phyloP scores from a whole-genome alignment of 805 yeast species.

The Schwanniomyces sp. region DNA sequence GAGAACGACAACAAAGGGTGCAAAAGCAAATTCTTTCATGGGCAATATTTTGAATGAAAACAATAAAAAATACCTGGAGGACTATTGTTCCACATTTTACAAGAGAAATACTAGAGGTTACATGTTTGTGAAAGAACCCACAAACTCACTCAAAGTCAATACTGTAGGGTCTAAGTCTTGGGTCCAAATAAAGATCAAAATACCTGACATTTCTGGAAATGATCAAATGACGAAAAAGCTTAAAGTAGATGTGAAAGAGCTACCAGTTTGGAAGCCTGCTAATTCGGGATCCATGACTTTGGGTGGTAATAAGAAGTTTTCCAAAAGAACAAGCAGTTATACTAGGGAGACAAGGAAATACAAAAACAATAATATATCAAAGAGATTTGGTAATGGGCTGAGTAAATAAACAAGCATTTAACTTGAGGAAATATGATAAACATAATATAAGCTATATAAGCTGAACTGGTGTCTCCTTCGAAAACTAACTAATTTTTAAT shows the following conservation, averaged over 20 bases:
- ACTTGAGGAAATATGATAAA: no score
- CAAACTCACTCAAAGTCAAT: conserved; percentile 25
- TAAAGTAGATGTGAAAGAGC: conserved; percentile 23
- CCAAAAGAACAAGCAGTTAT: neutral
- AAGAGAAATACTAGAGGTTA: conserved; percentile 31
- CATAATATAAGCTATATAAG: neutral
- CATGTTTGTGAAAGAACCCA: conserved; percentile 35
- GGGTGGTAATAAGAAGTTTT: neutral
- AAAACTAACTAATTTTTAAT: neutral
- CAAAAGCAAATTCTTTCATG: neutral
- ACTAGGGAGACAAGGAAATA: conserved; percentile 2
- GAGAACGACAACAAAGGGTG: neutral
- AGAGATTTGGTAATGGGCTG: conserved; percentile 8
- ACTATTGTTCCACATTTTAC: conserved; percentile 33
- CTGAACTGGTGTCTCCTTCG: neutral
- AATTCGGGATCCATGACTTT: conserved; percentile 4
- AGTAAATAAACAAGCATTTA: neutral
- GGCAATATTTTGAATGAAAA: neutral
- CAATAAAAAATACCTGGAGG: conserved; percentile 13
- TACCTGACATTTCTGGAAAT: conserved; percentile 7
- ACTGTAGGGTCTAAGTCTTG: conserved; percentile 21
- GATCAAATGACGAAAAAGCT: conserved; percentile 10
- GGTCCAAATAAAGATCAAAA: conserved; percentile 22
- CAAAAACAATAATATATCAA: conserved; percentile 9
- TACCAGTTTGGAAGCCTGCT: conserved; percentile 27